Evolutionary conservation across 2,329 filamentous ascomycete genomes (phyloP).

Genomic region (Sphaerulina populicola): DNA sequence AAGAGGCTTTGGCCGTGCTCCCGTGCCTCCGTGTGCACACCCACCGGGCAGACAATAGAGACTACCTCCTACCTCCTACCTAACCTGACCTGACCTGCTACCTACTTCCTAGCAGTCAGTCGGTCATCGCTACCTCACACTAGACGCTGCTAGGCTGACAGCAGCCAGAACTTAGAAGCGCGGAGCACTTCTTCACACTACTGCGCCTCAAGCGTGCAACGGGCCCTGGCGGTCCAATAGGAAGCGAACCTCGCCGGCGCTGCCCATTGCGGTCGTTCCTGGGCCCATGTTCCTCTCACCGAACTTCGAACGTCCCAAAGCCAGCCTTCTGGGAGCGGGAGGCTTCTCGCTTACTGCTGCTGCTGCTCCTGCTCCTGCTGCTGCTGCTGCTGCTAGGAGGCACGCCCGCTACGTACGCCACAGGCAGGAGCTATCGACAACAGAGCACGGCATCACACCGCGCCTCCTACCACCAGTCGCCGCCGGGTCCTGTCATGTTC

Average conservation of each 20-base stretch:
- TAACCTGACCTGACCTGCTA: background rate
- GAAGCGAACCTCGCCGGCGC: background rate
- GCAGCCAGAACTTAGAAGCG: slow-evolving; percentile 8
- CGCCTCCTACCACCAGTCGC: background rate
- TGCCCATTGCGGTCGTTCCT: background rate
- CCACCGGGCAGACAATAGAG: slow-evolving; percentile 11
- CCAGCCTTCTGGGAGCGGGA: background rate
- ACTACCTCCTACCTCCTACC: too few relatives aligned
- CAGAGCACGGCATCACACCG: too few relatives aligned
- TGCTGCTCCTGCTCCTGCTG: too few relatives aligned
- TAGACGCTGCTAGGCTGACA: slow-evolving; percentile 8
- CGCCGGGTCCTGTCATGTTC: background rate
- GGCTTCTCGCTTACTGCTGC: background rate
- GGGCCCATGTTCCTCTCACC: background rate
- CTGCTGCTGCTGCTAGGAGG: too few relatives aligned
- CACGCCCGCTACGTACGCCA: background rate
- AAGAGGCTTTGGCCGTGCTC: slow-evolving; percentile 2
- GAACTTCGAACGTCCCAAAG: background rate
- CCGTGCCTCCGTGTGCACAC: background rate
- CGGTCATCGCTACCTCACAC: background rate
- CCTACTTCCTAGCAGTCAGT: background rate
- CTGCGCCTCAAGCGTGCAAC: slow-evolving; percentile 8
- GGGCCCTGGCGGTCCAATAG: slow-evolving; percentile 3
- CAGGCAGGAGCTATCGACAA: background rate
- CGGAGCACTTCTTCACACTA: slow-evolving; percentile 12